A percentile compares a stretch with the other conserved stretches of the same genome.
Conservation (phyloP, 2,329 filamentous ascomycete species). For the Talaromyces sp. region DNA sequence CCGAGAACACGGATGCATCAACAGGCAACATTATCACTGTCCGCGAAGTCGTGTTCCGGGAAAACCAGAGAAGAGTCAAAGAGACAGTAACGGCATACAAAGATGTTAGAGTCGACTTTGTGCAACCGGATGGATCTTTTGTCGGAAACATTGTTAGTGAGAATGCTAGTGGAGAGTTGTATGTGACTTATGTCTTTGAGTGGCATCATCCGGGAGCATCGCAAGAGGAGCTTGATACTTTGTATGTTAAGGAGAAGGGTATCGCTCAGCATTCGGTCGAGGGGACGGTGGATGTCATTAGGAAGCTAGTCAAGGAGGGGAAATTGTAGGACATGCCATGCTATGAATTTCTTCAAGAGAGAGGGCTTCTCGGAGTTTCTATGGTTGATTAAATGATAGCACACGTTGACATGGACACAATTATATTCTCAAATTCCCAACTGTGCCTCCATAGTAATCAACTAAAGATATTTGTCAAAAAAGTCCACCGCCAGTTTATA, state of each 20-base stretch:
- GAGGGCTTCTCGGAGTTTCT: background rate
- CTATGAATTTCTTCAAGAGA: no score
- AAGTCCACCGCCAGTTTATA: constrained; percentile 9
- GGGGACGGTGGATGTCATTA: background rate
- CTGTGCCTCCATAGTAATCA: no score
- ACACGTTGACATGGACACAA: background rate
- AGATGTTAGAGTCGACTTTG: constrained; percentile 28
- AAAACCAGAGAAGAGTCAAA: constrained; percentile 24
- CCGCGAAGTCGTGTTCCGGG: constrained; percentile 30
- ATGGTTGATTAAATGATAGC: background rate
- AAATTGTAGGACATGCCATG: background rate
- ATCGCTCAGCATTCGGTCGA: constrained; percentile 6
- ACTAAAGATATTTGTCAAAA: constrained; percentile 1
- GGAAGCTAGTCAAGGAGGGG: constrained; percentile 7
- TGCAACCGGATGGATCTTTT: constrained; percentile 26
- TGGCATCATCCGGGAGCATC: constrained; percentile 34
- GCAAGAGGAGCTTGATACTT: background rate
- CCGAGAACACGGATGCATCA: constrained; percentile 22
- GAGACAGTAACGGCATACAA: constrained; percentile 28
- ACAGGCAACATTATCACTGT: constrained; percentile 27
- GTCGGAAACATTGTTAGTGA: constrained; percentile 29
- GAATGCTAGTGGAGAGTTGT: constrained; percentile 33
- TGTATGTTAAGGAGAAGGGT: background rate
- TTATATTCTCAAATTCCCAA: background rate
- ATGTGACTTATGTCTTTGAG: constrained; percentile 43